Base-by-base conservation (phyloP, 2,329 filamentous ascomycete species). In the Ophiostoma fasciatum region DNA sequence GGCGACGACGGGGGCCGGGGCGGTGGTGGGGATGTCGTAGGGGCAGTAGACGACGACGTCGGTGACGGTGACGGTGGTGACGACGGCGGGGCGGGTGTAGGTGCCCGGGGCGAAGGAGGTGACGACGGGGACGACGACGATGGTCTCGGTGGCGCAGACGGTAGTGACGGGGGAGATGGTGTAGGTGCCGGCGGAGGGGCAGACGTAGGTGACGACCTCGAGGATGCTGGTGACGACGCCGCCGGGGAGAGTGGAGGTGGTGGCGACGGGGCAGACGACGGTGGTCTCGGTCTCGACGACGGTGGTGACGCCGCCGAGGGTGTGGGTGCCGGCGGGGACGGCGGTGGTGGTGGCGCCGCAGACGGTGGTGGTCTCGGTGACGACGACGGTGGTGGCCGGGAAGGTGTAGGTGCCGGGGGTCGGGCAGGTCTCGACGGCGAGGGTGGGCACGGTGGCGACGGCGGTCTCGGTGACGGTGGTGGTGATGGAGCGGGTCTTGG, bases 341-440 rank as follows among this genome's bases (percentile, higher is more conserved):
- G 64, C 57, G 46, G 78, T 79, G 40, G 71, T 66, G 44, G 71
- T 64, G 35, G 71, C 68, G 48, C 58, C 77, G 56, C 71, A 74
- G 43, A 81, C 76, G 27, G 75, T 81, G 47, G 74, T 79, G 41
- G 70, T 68, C 55, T 74, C 63, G 43, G 66, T 74, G 46, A 85
- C 60, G 42, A 72, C 77, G 45, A 82, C 52, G 43, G 79, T 87
- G 47, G 69, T 79, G 41, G 78, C 77, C 47, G 76, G 74, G 65
- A 82, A 74, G 46, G 79, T 83, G 64, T 84, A 85, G 43, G 68
- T 71, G 57, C 80, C 80, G 22, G 79, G 71, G 31, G 73, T 76
- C 36, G 72, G 60, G 66, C 66, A 78, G 34, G 60, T 59, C 57
- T 66, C 59, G 34, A 62, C 54, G 45, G 64, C 54, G 15, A 66